These are phyloP conservation scores for Trichoderma cornu-damae DNA, from an alignment of 2,329 filamentous ascomycete species.

Conservation along the genomic window DNA sequence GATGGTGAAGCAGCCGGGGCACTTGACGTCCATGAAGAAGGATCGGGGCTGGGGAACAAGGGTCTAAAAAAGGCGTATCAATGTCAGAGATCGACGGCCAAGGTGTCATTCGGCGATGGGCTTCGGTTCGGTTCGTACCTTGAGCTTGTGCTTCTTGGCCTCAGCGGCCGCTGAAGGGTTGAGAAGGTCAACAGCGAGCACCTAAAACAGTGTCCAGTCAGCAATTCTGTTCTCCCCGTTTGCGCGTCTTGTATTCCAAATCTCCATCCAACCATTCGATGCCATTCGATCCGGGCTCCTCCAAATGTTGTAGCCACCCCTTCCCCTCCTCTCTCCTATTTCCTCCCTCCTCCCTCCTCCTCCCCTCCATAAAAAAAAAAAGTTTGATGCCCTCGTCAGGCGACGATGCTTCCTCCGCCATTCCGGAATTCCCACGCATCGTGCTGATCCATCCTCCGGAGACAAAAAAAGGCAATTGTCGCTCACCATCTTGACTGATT, in stretches of 20 bases:
- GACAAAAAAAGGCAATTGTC: conserved; percentile 25
- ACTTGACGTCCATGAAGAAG: conserved; percentile 99
- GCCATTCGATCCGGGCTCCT: conserved; percentile 20
- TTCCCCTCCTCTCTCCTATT: too few relatives aligned
- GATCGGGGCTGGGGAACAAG: conserved; percentile 95
- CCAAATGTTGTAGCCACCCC: too few relatives aligned
- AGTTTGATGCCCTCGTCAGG: conserved; percentile 21
- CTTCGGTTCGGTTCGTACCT: conserved; percentile 57
- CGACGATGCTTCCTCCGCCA: conserved; percentile 20
- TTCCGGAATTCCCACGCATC: conserved; percentile 23
- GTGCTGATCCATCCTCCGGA: conserved; percentile 20
- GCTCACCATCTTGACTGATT: conserved; percentile 68
- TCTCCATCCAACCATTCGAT: conserved; percentile 8
- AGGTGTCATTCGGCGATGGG: neutral
- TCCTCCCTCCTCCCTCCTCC: too few relatives aligned
- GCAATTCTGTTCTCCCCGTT: conserved; percentile 31
- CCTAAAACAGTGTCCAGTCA: conserved; percentile 56
- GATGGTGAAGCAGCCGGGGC: conserved; percentile 99
- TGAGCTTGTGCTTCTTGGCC: conserved; percentile 99
- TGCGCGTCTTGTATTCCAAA: neutral
- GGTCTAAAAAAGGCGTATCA: conserved; percentile 49
- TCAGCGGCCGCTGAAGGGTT: conserved; percentile 97
- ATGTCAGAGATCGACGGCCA: conserved; percentile 22
- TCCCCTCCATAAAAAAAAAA: too few relatives aligned
- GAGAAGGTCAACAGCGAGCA: conserved; percentile 99